phyloP scores from a whole-genome alignment of 768 basidiomycete species.

The Russula abietina region DNA sequence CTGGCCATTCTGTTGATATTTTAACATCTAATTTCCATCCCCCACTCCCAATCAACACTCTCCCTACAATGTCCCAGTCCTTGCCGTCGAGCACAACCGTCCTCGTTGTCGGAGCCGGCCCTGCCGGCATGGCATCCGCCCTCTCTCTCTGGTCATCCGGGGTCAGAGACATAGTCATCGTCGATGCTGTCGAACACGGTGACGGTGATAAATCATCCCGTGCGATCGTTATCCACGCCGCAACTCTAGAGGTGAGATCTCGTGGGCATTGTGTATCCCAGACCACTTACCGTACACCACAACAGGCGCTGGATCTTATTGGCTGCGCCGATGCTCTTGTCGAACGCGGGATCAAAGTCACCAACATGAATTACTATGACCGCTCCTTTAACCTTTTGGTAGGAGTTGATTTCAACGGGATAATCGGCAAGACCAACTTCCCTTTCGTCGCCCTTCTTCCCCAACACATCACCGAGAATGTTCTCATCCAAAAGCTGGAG shows the following conservation, averaged over 20 bases:
- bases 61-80: slow-evolving; percentile 24
- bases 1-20: not conserved
- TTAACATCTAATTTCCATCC: not conserved
- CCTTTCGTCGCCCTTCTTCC: slow-evolving; percentile 40
- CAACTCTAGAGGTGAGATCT: slow-evolving; percentile 43
- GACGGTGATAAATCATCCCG: slow-evolving; percentile 37
- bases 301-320: slow-evolving; percentile 43
- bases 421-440: slow-evolving; percentile 40
- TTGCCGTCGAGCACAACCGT: slow-evolving; percentile 38
- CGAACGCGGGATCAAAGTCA: slow-evolving; percentile 34
- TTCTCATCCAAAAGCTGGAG: slow-evolving; percentile 35
- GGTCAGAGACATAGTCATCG: slow-evolving; percentile 38
- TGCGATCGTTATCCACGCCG: slow-evolving; percentile 45
- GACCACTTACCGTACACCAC: slow-evolving; percentile 33
- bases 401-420: slow-evolving; percentile 31
- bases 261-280: not conserved
- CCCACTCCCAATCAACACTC: not conserved
- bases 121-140: slow-evolving; percentile 43
- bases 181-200: slow-evolving; percentile 38
- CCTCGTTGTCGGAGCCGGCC: slow-evolving; percentile 48
- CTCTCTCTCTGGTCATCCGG: slow-evolving; percentile 42
- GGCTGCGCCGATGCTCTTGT: slow-evolving; percentile 38
- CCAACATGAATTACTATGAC: slow-evolving; percentile 30
- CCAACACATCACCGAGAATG: slow-evolving; percentile 41
- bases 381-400: slow-evolving; percentile 30